Percentiles rank a stretch among this genome's conserved stretches.
phyloP scores from a whole-genome alignment of 768 basidiomycete genomes.

The Lentinula aciculospora region DNA sequence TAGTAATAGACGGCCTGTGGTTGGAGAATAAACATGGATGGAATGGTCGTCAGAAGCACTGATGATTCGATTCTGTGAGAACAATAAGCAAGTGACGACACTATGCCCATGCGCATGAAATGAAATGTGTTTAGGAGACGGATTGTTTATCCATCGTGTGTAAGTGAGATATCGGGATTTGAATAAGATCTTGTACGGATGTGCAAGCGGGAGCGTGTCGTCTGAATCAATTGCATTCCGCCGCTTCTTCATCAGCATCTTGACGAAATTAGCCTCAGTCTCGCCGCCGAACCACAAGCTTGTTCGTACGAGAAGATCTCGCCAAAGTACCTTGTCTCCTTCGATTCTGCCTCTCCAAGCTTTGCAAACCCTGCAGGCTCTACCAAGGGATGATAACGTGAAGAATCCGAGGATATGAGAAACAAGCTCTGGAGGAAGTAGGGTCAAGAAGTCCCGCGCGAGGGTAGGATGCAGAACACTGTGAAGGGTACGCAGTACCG shows the following conservation, averaged over 20 bases:
- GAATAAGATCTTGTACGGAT: slow-evolving; percentile 91
- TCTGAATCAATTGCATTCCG: slow-evolving; percentile 26
- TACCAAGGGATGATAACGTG: slow-evolving; percentile 75
- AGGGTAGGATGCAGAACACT: slow-evolving; percentile 86
- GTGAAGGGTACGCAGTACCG: slow-evolving; percentile 86
- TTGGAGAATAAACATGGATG: slow-evolving; percentile 91
- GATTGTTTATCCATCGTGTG: slow-evolving; percentile 72
- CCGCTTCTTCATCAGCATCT: slow-evolving; percentile 61
- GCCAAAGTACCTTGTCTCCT: slow-evolving; percentile 86
- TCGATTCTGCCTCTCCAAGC: slow-evolving; percentile 92
- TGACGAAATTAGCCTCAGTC: slow-evolving; percentile 76
- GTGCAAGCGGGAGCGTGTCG: slow-evolving; percentile 60
- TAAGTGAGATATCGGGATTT: slow-evolving; percentile 82
- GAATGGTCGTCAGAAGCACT: slow-evolving; percentile 97
- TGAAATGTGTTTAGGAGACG: slow-evolving; percentile 67
- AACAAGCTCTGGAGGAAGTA: slow-evolving; percentile 88
- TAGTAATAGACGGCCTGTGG: slow-evolving; percentile 67
- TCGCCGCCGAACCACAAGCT: slow-evolving; percentile 88
- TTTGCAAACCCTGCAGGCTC: slow-evolving; percentile 83
- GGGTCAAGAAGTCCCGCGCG: slow-evolving; percentile 90
- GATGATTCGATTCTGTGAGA: slow-evolving; percentile 92
- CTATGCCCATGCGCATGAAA: slow-evolving; percentile 86
- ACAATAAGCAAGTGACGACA: slow-evolving; percentile 94
- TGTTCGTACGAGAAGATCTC: slow-evolving; percentile 75
- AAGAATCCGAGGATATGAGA: slow-evolving; percentile 85